phyloP scores from a whole-genome alignment of 257 asterid genomes.

The Agastache rugosa region DNA sequence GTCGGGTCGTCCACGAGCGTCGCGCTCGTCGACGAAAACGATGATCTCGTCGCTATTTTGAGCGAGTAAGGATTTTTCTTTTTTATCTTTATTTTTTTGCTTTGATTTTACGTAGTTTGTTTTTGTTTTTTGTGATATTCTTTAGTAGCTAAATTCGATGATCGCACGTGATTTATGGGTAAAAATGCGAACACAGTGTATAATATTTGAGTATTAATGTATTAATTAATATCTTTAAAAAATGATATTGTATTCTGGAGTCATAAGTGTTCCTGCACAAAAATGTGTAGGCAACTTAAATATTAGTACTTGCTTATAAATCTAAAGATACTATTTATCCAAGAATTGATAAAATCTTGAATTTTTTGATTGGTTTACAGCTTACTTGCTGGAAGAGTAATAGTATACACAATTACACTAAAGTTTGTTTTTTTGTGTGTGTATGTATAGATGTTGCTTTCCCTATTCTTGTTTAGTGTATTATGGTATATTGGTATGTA shows the following conservation, averaged over 20 bases:
- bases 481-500: conserved; percentile 10
- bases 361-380: too few species aligned
- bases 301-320: too few species aligned
- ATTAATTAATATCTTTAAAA: too few species aligned
- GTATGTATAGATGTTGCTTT: neutral
- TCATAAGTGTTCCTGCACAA: neutral
- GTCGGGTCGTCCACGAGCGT: conserved; percentile 65
- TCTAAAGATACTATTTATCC: too few species aligned
- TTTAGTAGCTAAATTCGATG: too few species aligned
- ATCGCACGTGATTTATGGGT: too few species aligned
- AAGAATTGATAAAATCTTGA: too few species aligned
- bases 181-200: too few species aligned
- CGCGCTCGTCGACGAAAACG: conserved; percentile 68
- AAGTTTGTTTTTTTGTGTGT: neutral
- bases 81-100: neutral
- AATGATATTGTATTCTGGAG: neutral
- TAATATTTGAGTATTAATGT: too few species aligned
- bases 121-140: neutral
- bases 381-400: too few species aligned
- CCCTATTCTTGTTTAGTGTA: too few species aligned
- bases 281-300: neutral
- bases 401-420: too few species aligned
- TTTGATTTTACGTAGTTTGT: neutral
- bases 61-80: conserved; percentile 59
- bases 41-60: conserved; percentile 62